These are phyloP conservation scores for Spergularia azorica DNA, from an alignment of 179 eudicot species.

Conservation along the genomic window DNA sequence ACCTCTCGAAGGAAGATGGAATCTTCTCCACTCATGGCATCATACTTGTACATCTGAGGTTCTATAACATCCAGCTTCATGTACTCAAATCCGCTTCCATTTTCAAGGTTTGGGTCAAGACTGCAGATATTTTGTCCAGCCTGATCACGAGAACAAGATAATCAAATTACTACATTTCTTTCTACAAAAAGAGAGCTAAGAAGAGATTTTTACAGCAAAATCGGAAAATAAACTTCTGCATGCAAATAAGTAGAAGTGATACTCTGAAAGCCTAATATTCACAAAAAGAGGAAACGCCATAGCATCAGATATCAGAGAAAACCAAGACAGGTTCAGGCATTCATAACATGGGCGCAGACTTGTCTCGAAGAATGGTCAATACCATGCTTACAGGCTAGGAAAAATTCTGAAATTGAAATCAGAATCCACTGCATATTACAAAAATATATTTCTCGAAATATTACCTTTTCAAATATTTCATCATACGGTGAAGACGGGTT, in stretches of 20 bases:
- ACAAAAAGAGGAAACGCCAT: not conserved
- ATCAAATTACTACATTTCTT: not conserved
- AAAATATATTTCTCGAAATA: not conserved
- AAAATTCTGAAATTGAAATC: not conserved
- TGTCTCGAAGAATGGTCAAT: not conserved
- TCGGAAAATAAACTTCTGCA: not conserved
- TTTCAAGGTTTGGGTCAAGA: constrained; percentile 45
- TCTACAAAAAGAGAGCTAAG: not conserved
- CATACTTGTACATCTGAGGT: constrained; percentile 45
- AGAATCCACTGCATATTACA: constrained; percentile 3
- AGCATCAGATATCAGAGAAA: too few species aligned
- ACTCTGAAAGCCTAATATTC: not conserved
- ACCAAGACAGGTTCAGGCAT: too few species aligned
- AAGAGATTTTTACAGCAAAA: too few species aligned
- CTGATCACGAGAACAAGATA: constrained; percentile 29
- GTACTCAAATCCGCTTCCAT: constrained; percentile 40
- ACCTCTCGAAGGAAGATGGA: constrained; percentile 41
- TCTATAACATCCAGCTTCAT: constrained; percentile 57
- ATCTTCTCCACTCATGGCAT: constrained; percentile 42
- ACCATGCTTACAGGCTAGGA: not conserved
- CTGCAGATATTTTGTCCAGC: constrained; percentile 38
- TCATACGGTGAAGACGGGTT: constrained; percentile 31
- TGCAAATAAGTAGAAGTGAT: not conserved
- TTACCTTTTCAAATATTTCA: constrained; percentile 36
- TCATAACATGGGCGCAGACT: not conserved